Base-by-base conservation (phyloP, 2,329 filamentous ascomycete genomes). In the Phaeoacremonium minimum region DNA sequence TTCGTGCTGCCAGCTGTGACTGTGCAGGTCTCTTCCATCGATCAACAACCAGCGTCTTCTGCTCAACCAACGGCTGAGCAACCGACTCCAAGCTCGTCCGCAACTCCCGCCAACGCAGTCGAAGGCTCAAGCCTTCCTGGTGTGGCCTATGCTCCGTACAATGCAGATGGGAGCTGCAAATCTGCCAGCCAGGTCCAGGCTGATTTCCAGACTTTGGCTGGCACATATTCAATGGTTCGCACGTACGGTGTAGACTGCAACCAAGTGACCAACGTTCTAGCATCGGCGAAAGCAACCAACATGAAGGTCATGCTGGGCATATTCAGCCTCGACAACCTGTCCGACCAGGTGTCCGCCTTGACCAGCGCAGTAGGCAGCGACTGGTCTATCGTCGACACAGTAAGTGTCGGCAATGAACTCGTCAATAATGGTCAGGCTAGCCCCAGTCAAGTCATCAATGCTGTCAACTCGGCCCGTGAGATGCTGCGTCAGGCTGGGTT, bases 201-300 rank as follows among this genome's bases (percentile, higher is more conserved):
- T 15, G 87, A 95, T 51, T 76, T 93, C 47, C 61, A 64, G 13
- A 61, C 60, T 35, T 66, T 78, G 18, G 65, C 64, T 12, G 55
- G 60, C 15, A 57, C 61, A 12, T 89, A 84, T 60, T 68, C 69
- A 14, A 59, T 80, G 22, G 66, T 94, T 37, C 85, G 89, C 34
- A 75, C 86, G 52, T 95, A 95, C 54, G 88, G 87, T 35, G 78
- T 80, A 39, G 86, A 89, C 58, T 94, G 88, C 58, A 66, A 87
- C 51, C 84, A 90, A 56, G 73, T 87, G 28, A 57, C 69, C 3
- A 76, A 70, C 12, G 75, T 85, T 14, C 64, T 84, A 19, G 60
- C 69, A 9, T 81, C 82, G 7, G 83, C 81, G 26, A 77, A 77
- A 49, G 59, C 69, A n/a, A 71, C 78, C 49, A 73, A 72, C 32